Conservation (phyloP, 2,329 filamentous ascomycete genomes). For the Pseudogymnoascus sp. region DNA sequence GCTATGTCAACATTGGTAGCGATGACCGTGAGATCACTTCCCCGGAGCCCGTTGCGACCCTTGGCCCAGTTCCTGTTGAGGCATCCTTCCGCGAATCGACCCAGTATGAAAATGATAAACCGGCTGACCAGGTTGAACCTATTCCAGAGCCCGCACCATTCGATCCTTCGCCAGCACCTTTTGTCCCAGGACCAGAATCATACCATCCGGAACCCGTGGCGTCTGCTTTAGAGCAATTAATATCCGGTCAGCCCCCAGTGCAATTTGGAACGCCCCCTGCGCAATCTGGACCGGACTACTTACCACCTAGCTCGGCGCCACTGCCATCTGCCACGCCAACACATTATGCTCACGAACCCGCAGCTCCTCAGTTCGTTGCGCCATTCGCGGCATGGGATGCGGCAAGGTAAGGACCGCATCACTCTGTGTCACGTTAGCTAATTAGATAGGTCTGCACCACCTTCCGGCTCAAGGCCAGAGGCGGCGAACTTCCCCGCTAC, state of each 20-base stretch:
- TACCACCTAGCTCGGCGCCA: background rate
- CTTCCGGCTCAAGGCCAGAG: conserved; percentile 67
- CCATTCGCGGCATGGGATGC: conserved; percentile 34
- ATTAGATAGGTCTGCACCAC: conserved; percentile 41
- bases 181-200: conserved; percentile 9
- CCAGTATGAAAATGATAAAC: conserved; percentile 16
- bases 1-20: conserved; percentile 16
- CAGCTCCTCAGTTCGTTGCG: conserved; percentile 10
- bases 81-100: conserved; percentile 19
- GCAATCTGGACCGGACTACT: background rate
- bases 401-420: conserved; percentile 41
- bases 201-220: conserved; percentile 13
- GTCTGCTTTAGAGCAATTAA: conserved; percentile 15
- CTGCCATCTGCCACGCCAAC: background rate
- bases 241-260: conserved; percentile 17
- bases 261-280: conserved; percentile 17
- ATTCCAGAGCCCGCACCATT: conserved; percentile 2
- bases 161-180: conserved; percentile 8
- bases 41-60: background rate
- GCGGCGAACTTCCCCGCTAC: conserved; percentile 72
- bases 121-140: conserved; percentile 5
- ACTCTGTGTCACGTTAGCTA: conserved; percentile 13
- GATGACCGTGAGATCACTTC: conserved; percentile 9
- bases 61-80: conserved; percentile 14
- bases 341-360: background rate